These are phyloP conservation scores for Biscutella auriculata DNA, from an alignment of 441 rosid genomes.

Conservation along the genomic window DNA sequence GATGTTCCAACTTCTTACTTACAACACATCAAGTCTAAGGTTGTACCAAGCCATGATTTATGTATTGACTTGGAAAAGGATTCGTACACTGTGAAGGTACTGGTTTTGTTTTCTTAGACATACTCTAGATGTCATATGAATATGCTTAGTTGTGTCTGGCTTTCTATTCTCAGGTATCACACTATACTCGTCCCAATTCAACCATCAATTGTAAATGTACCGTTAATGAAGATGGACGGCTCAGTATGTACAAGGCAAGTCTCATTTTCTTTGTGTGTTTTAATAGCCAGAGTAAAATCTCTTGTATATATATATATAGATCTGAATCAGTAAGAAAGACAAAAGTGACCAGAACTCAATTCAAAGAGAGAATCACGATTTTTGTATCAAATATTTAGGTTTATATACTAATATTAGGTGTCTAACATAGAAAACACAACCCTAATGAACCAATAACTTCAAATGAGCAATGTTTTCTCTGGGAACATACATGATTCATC, in stretches of 20 bases:
- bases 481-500: background rate
- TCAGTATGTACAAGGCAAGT: conserved; percentile 43
- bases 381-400: too few relatives aligned
- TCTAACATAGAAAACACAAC: too few relatives aligned
- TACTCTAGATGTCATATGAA: background rate
- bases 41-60: conserved; percentile 32
- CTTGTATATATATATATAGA: too few relatives aligned
- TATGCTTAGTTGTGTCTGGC: background rate
- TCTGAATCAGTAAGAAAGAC: too few relatives aligned
- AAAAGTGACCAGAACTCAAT: too few relatives aligned
- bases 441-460: too few relatives aligned
- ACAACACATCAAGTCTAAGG: conserved; percentile 26
- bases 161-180: conserved; percentile 34
- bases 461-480: background rate
- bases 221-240: conserved; percentile 27
- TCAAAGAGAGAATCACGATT: too few relatives aligned
- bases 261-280: background rate
- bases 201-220: conserved; percentile 39
- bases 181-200: conserved; percentile 24
- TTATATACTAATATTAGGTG: too few relatives aligned
- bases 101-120: background rate
- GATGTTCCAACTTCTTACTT: conserved; percentile 35
- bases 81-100: conserved; percentile 45
- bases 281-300: too few relatives aligned
- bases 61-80: conserved; percentile 35